These are phyloP conservation scores for Pisolithus tinctorius DNA, from an alignment of 768 basidiomycete species.

Conservation along the genomic window DNA sequence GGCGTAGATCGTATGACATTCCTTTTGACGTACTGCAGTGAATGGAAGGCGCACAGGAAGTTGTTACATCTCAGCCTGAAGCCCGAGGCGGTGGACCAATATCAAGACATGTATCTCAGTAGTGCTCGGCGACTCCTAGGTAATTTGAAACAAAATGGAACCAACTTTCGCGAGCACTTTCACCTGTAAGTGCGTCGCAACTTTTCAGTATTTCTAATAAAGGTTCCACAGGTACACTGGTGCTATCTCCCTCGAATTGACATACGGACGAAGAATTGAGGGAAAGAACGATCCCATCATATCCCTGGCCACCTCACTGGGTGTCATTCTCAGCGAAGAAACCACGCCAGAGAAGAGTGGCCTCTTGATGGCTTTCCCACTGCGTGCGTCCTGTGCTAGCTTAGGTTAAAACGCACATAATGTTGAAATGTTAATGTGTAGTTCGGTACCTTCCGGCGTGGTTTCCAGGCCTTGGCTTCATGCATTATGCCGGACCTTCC, in stretches of 20 bases:
- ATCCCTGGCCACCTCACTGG: neutral
- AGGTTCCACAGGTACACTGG: neutral
- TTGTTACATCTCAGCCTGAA: conserved; percentile 15
- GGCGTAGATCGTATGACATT: conserved; percentile 11
- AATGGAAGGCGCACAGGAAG: conserved; percentile 14
- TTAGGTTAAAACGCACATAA: neutral
- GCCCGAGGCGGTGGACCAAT: conserved; percentile 1
- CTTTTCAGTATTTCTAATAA: neutral
- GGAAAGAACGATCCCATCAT: conserved; percentile 1
- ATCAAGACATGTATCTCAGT: conserved; percentile 6
- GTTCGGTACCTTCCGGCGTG: conserved; percentile 7
- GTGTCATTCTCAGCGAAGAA: neutral
- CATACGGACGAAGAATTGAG: conserved; percentile 3
- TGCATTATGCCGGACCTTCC: neutral
- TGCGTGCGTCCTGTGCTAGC: neutral
- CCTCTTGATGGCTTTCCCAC: conserved; percentile 5
- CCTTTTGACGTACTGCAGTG: conserved; percentile 14
- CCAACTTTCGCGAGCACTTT: conserved; percentile 3
- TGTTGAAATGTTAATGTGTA: neutral
- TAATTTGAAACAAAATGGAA: conserved; percentile 1
- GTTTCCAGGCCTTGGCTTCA: conserved; percentile 6
- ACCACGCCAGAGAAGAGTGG: conserved; percentile 1
- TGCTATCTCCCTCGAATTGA: conserved; percentile 18
- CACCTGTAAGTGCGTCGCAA: conserved; percentile 2
- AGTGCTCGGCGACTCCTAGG: conserved; percentile 6